Percentiles rank a stretch among this genome's conserved stretches.
phyloP scores from a whole-genome alignment of 2,329 filamentous ascomycete genomes.

The Purpureocillium takamizusanense region DNA sequence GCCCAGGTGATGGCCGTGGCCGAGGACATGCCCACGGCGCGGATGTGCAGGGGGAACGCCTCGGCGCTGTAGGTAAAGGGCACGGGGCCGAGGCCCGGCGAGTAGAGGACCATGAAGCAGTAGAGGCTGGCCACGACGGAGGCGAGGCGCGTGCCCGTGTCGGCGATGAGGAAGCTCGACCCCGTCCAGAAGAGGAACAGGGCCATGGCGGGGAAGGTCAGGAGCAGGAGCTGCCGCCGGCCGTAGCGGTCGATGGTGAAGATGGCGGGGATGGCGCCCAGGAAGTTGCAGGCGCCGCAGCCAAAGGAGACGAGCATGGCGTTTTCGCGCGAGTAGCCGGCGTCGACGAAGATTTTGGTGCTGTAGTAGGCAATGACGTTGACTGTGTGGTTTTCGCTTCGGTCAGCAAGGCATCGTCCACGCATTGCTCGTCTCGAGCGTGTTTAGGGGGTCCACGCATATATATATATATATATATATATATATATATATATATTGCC shows the following conservation, averaged over 20 bases:
- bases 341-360: slow-evolving; percentile 30
- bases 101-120: slow-evolving; percentile 30
- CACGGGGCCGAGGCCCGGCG: slow-evolving; percentile 46
- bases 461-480: too few relatives aligned
- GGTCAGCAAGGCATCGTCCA: too few relatives aligned
- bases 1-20: slow-evolving; percentile 31
- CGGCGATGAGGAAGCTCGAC: slow-evolving; percentile 36
- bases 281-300: slow-evolving; percentile 47
- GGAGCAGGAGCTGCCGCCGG: slow-evolving; percentile 43
- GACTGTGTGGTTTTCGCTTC: slow-evolving; percentile 20
- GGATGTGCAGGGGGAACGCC: slow-evolving; percentile 47
- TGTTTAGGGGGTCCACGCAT: too few relatives aligned
- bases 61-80: slow-evolving; percentile 53
- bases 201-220: slow-evolving; percentile 50
- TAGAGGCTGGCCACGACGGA: slow-evolving; percentile 28
- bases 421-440: too few relatives aligned
- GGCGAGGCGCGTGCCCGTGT: slow-evolving; percentile 14
- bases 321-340: slow-evolving; percentile 27
- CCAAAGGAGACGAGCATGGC: slow-evolving; percentile 47
- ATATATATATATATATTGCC: too few relatives aligned
- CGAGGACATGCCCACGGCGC: slow-evolving; percentile 45
- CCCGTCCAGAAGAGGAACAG: slow-evolving; percentile 44
- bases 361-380: slow-evolving; percentile 51
- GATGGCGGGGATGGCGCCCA: slow-evolving; percentile 48
- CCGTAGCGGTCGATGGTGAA: slow-evolving; percentile 52